Conservation (phyloP, 805 yeast genomes). For the Sugiyamaella americana region DNA sequence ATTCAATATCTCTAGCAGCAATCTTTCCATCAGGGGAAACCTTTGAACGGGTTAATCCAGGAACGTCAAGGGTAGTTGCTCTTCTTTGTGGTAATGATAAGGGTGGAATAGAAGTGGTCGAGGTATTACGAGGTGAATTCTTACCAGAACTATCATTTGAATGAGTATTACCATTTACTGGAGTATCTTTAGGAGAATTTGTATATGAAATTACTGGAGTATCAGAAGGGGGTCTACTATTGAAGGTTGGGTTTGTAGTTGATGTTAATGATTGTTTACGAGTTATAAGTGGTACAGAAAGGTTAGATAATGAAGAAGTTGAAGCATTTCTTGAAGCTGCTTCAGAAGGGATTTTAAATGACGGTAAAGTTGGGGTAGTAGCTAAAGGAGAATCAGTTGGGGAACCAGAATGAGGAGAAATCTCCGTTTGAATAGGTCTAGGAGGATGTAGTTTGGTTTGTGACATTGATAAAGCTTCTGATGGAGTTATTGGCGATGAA, state of each 20-base stretch:
- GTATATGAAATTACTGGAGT: conserved; percentile 21
- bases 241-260: conserved; percentile 11
- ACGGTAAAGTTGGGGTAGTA: too few relatives aligned
- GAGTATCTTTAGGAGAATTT: conserved; percentile 18
- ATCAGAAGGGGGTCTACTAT: conserved; percentile 21
- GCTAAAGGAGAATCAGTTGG: too few relatives aligned
- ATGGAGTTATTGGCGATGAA: too few relatives aligned
- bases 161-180: background rate
- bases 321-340: too few relatives aligned
- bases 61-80: conserved; percentile 83
- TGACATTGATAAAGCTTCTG: too few relatives aligned
- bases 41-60: conserved; percentile 81
- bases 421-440: too few relatives aligned
- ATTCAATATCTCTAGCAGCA: conserved; percentile 56
- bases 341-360: too few relatives aligned
- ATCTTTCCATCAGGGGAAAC: conserved; percentile 60
- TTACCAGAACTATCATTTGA: conserved; percentile 10
- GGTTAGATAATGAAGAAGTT: background rate
- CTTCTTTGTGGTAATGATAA: conserved; percentile 35
- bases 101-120: conserved; percentile 17
- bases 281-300: background rate
- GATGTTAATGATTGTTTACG: background rate
- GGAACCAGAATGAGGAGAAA: too few relatives aligned
- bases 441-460: too few relatives aligned
- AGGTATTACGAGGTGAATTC: conserved; percentile 9